Percentiles rank a stretch among this genome's conserved stretches.
phyloP scores from a whole-genome alignment of 345 rosid genomes.

The Gossypium thurberi region DNA sequence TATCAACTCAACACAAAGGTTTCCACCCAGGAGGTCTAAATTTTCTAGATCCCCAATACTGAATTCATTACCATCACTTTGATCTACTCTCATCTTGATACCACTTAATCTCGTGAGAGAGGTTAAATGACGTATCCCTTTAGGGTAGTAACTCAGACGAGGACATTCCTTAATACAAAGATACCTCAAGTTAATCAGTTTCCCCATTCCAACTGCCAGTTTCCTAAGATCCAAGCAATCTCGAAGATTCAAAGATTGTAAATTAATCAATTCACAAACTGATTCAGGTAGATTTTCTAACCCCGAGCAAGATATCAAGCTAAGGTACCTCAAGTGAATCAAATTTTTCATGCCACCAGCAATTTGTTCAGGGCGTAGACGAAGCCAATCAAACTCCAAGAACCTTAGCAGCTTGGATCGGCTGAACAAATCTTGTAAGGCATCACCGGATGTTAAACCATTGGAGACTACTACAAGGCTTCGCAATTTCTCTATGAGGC shows the following conservation, averaged over 20 bases:
- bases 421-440: background rate
- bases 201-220: background rate
- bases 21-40: background rate
- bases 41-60: background rate
- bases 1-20: background rate
- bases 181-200: background rate
- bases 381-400: background rate
- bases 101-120: background rate
- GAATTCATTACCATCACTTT: background rate
- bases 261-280: background rate
- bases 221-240: background rate
- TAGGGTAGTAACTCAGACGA: background rate
- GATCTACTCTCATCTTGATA: background rate
- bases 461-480: background rate
- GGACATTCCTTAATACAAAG: background rate
- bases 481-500: background rate
- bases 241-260: background rate
- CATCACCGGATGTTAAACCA: accelerated
- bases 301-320: background rate
- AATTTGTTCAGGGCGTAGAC: background rate
- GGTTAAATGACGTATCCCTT: background rate
- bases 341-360: background rate
- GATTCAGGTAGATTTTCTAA: background rate
- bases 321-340: background rate
- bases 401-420: background rate